Evolutionary conservation across 2,329 filamentous ascomycete genomes (phyloP), one percentile per base, ranked within the genome.

Genomic region (Aspergillus transmontanensis): DNA sequence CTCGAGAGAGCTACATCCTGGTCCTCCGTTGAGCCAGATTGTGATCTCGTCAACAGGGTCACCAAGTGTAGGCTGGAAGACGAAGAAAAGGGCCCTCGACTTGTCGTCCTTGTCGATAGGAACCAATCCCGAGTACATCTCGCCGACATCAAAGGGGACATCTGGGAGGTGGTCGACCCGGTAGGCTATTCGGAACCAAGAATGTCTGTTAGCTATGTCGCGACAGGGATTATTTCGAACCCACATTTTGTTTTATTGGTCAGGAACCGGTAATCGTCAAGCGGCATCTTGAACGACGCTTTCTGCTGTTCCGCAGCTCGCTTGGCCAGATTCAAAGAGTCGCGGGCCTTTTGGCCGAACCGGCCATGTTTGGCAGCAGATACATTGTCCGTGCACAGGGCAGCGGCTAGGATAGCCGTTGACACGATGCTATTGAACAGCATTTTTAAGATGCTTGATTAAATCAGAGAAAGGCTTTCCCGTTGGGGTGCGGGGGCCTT

Each of bases 131-230:
- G 79, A 75, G 59, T 80, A 81, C n/a, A 78, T 80, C 68, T 81
- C 79, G 45, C 83, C 83, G 60, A 90, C 81, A 66, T 92, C 89
- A 64, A 91, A 93, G 28, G 84, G 73, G 0, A 92, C 86, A 12
- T 90, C 87, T 0, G 90, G 90, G 53, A 92, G 50, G 30, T 28
- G 30, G 16, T 53, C 16, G 14, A 53, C 50, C 2, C 50, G 28
- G 28, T 53, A 53, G 16, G 50, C 50, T 53, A 53, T 11, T 53
- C 21, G 10, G 19, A 32, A 34, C 6, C n/a, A n/a, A 41, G 5
- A 7, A 19, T n/a, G 19, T n/a, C 16, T n/a, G 39, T 41, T 3
- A 41, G 16, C 7, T 19, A 41, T 41, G 3, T 14, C 4, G 19
- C 28, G 10, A 10, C 1, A 16, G 3, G 4, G 50, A 34, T 2